phyloP scores from a whole-genome alignment of 208 protist genomes.

The Trypanosoma lewisi region DNA sequence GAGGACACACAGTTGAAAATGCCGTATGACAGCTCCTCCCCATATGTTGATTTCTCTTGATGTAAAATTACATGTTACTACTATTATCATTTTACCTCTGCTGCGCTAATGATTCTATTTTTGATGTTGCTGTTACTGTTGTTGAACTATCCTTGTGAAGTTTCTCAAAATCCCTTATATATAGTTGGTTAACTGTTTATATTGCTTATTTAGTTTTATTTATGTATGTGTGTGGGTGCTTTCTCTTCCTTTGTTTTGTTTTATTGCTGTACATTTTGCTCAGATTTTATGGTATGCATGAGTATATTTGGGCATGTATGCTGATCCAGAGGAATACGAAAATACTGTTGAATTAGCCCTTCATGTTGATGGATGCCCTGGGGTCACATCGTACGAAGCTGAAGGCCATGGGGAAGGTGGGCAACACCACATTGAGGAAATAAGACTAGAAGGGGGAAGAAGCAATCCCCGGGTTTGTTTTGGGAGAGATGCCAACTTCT shows the following conservation, averaged over 20 bases:
- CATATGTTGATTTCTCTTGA: background rate
- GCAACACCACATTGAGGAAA: background rate
- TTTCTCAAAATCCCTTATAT: too few relatives aligned
- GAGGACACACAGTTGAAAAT: slow-evolving; percentile 14
- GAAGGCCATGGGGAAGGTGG: slow-evolving; percentile 13
- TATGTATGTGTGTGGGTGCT: background rate
- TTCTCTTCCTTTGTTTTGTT: slow-evolving; percentile 3
- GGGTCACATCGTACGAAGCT: slow-evolving; percentile 8
- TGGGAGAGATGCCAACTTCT: background rate
- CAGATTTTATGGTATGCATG: background rate
- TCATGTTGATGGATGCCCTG: background rate
- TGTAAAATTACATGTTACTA: background rate
- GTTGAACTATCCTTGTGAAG: too few relatives aligned
- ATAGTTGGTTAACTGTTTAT: too few relatives aligned
- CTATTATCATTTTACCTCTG: background rate
- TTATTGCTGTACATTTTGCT: background rate
- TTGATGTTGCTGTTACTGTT: background rate
- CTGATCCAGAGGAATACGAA: slow-evolving; percentile 18
- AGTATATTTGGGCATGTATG: slow-evolving; percentile 12
- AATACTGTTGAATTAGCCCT: background rate
- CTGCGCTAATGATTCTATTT: too few relatives aligned
- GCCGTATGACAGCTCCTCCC: background rate
- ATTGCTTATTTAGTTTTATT: slow-evolving; percentile 2
- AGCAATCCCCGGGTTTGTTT: background rate
- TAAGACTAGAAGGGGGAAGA: background rate